Evolutionary conservation across 768 basidiomycete species (phyloP), one percentile per base, ranked within the genome.

Genomic region (Lentinula lateritia): DNA sequence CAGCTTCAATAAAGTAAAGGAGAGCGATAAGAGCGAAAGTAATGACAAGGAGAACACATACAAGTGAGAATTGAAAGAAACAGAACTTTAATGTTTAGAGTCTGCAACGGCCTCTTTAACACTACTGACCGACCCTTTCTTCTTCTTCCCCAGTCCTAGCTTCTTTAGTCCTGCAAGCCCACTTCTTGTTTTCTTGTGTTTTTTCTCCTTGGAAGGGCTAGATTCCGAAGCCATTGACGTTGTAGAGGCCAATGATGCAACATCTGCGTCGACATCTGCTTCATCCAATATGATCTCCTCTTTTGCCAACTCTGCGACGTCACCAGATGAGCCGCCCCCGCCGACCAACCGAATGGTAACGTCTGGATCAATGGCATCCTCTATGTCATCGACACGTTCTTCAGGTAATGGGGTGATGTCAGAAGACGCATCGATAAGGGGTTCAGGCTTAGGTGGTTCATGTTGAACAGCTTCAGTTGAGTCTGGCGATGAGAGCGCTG

Each of bases 261-360:
- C 66, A 50, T 83, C 80, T n/a, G 75, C 66, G 32, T 73, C 74
- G 38, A 68, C 69, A 52, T 77, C 78, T 23, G 72, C 65, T 34
- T 69, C 73, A 16, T 69, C 73, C 7, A 70, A 50, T 8, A 68
- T 64, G 18, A 71, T 69, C n/a, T 73, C 72, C 46, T 70, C 70
- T 42, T 72, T 20, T 20, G 43, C 59, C 6, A 62, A 64, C 8
- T 64, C 71, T 2, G 65, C 64, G 32, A 65, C 42, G 6, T 70
- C 70, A 20, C 83, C 84, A 35, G 74, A 68, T 23, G 75, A 71
- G 16, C 83, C 83, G 18, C 81, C 80, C 2, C 78, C 82, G 18
- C 85, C 86, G n/a, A 88, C 79, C 13, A 88, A 70, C 48, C 84
- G 82, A 56, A 88, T 78, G 12, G 83, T 85, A 10, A 77, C 73